A percentile compares a stretch with the other conserved stretches of the same genome.
Conservation (phyloP, 495 filamentous ascomycete genomes). For the Trypethelium eluteriae region DNA sequence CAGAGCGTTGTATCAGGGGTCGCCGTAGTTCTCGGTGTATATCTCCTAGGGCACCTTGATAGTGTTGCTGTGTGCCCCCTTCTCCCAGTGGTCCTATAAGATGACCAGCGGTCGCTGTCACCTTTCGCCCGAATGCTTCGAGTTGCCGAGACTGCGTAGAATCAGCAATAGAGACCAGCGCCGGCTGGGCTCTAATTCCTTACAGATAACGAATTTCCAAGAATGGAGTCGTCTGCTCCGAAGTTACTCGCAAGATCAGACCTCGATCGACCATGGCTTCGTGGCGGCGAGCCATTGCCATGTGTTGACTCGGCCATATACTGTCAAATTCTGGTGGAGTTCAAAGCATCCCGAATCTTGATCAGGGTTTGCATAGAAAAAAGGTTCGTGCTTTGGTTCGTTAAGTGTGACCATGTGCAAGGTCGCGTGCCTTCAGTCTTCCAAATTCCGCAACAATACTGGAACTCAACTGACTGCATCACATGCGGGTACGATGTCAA, state of each 20-base stretch:
- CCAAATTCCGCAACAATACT: neutral
- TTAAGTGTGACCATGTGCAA: neutral
- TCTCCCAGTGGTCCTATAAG: conserved; percentile 68
- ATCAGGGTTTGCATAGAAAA: neutral
- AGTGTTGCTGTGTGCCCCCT: conserved; percentile 52
- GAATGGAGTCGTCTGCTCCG: conserved; percentile 14
- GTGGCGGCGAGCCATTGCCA: conserved; percentile 24
- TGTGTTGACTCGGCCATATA: conserved; percentile 17
- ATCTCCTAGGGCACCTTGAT: conserved; percentile 79
- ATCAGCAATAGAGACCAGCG: neutral
- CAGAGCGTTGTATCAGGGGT: conserved; percentile 73
- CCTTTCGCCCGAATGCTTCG: conserved; percentile 89
- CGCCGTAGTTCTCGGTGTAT: conserved; percentile 79
- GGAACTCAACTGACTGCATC: conserved; percentile 1
- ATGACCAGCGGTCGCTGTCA: conserved; percentile 86
- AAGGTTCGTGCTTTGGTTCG: neutral
- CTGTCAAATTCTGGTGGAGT: neutral
- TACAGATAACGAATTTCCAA: neutral
- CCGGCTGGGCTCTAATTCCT: neutral
- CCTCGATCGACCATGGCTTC: conserved; percentile 9
- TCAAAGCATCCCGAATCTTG: neutral
- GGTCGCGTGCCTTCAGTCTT: conserved; percentile 1
- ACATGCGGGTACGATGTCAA: neutral
- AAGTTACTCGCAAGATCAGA: conserved; percentile 1
- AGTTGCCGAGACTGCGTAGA: conserved; percentile 66